phyloP scores from a whole-genome alignment of 176 grass and related monocot genomes.

The Pharus latifolius region DNA sequence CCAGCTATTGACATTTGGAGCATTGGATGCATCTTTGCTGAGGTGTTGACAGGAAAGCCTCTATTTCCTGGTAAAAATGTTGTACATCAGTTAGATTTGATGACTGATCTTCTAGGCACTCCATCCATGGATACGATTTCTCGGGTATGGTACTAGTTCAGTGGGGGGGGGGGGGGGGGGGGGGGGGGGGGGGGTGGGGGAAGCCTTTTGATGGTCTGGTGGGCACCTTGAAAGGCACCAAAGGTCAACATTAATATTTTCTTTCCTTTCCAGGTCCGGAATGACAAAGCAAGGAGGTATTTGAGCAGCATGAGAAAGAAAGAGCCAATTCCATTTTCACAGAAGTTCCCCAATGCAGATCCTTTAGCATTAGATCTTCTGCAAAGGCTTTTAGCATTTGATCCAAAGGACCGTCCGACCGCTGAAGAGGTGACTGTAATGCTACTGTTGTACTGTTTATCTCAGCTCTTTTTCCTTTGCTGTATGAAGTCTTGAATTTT shows the following conservation, averaged over 20 bases:
- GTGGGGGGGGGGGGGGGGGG: no score
- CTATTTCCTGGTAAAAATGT: constrained; percentile 99
- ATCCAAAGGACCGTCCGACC: constrained; percentile 90
- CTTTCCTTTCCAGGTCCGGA: constrained; percentile 52
- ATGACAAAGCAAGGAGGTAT: constrained; percentile 98
- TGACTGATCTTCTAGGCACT: constrained; percentile 95
- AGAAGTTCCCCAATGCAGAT: constrained; percentile 88
- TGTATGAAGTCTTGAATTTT: not conserved
- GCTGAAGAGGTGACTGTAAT: constrained; percentile 66
- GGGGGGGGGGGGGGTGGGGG: no score
- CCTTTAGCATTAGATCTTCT: constrained; percentile 79
- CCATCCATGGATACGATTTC: constrained; percentile 95
- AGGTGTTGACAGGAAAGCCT: constrained; percentile 90
- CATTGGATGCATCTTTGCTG: constrained; percentile 98
- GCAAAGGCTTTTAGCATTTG: constrained; percentile 85
- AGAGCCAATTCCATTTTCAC: constrained; percentile 65
- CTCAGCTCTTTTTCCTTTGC: not conserved
- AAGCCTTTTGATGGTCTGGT: not conserved
- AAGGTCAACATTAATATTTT: constrained; percentile 4
- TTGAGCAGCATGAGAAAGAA: constrained; percentile 95
- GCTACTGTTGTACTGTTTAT: not conserved
- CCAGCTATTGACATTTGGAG: constrained; percentile 99
- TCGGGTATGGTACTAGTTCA: constrained; percentile 44
- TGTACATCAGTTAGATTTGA: constrained; percentile 97
- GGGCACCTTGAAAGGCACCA: not conserved